These are phyloP conservation scores for Blastocystis sp. DNA, from an alignment of 352 stramenopile species.

Conservation along the genomic window DNA sequence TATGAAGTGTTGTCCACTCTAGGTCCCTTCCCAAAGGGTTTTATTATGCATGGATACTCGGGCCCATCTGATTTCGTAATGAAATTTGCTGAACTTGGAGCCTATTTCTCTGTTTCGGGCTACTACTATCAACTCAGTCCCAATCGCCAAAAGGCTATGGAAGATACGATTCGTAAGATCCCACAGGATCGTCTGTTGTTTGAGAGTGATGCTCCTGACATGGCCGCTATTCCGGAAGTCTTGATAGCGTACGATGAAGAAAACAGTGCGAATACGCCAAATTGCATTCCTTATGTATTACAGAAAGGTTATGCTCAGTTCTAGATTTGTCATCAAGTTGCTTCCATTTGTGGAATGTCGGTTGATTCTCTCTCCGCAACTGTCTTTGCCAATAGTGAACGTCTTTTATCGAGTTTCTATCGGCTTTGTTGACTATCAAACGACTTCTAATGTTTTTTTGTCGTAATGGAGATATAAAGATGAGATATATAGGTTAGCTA, in stretches of 20 bases:
- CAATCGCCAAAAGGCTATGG: not conserved
- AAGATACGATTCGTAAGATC: constrained; percentile 40
- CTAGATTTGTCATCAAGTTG: not conserved
- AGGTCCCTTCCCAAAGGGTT: not conserved
- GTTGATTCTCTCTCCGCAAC: not conserved
- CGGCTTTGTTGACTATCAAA: too few species aligned
- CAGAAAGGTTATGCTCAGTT: not conserved
- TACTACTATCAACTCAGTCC: not conserved
- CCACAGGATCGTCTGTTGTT: constrained; percentile 2
- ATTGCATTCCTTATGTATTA: not conserved
- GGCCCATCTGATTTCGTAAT: not conserved
- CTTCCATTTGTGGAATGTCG: not conserved
- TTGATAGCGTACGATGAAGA: not conserved
- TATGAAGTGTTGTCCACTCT: not conserved
- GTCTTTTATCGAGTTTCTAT: too few species aligned
- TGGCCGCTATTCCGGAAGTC: not conserved
- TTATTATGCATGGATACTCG: constrained; percentile 48
- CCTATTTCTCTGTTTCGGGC: constrained; percentile 22
- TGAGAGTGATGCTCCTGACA: constrained; percentile 25
- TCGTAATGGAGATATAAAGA: too few species aligned
- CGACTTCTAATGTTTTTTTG: too few species aligned
- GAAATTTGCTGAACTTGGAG: constrained; percentile 6
- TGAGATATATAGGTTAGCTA: too few species aligned
- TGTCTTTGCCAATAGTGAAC: not conserved
- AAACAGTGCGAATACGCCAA: not conserved